Base-by-base conservation (phyloP, 2,329 filamentous ascomycete genomes). In the Paraphaeosphaeria minitans region DNA sequence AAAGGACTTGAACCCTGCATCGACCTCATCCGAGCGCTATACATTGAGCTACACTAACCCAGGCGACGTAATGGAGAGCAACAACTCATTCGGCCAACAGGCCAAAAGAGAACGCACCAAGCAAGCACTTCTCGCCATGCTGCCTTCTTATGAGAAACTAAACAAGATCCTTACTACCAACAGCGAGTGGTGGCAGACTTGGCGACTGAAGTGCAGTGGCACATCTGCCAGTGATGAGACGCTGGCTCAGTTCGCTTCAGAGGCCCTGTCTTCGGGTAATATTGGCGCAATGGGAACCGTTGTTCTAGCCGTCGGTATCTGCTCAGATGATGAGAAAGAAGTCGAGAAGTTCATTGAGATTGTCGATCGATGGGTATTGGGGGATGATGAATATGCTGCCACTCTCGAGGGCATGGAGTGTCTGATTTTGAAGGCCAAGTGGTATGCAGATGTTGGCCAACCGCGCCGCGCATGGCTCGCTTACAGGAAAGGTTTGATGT, bases 401-500 rank as follows among this genome's bases (percentile, higher is more conserved):
- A 84, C 79, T 1, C 63, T 85, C 0, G 80, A 85, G 51, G 82
- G 81, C 3, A 77, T 87, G 56, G 83, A 87, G 66, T 82, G 80
- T 51, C 76, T 83, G 43, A 73, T 82, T 50, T 67, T 87, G 13
- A 76, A 81, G 42, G 76, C 79, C 13, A 86, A 85, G 65, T 79
- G 83, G 60, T 82, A 84, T 60, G 74, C 84, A 53, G 83, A 85
- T 57, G 80, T 84, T 60, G 85, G 85, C 2, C 80, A 82, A 43
- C 84, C 85, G 12, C 80, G 83, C 37, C 79, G 81, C 61, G 80
- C 82, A 0, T 87, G 85, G 85, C 73, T 84, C 5, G 70, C 79
- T 9, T 78, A 78, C 42, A 80, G 84, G 13, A 78, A 81, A 42
- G 84, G 80, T 3, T 74, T 87, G 41, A 82, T 81, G 64, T 80